Evolutionary conservation across 2,329 filamentous ascomycete species (phyloP), one percentile per base, ranked within the genome.

Genomic region (Colletotrichum sp.): DNA sequence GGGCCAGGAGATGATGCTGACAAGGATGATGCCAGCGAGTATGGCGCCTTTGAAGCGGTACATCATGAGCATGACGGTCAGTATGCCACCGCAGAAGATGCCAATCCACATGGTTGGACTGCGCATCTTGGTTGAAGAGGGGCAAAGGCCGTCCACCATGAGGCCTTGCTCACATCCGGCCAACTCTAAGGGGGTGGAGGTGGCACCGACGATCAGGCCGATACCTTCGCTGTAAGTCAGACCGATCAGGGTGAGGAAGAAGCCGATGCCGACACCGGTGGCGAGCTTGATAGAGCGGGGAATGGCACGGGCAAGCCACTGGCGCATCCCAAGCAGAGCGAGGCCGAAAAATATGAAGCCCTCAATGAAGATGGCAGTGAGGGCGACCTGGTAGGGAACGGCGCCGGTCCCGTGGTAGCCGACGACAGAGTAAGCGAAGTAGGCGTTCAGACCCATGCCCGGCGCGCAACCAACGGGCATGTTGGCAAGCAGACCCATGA

Each of bases 1-100:
- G 0, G 95, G 95, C 95, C 95, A 98, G 10, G 95, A 98, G 83
- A 97, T 95, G 84, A 98, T 93, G 78, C 93, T 95, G 72, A 98
- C 95, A 30, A 98, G 90, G 30, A 96, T 83, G 78, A 98, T 97
- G 49, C 95, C 95, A 44, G 92, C 90, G 80, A 98, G 96, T 80
- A 98, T 94, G 72, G 95, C 95, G 74, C 95, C 95, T 86, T 96
- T 96, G 84, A 98, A 92, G 24, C 95, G 93, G 84, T 95, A 98
- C 88, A 96, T 91, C 93, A 96, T 94, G 70, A 98, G 87, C 78
- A 97, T 86, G 36, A 93, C 93, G 1, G 95, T 98, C 65, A 98
- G 86, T 78, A 98, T 90, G 76, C 95, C 95, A 59, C 95, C 95
- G 79, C 94, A 95, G 88, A 98, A 97, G 80, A 98, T 96, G 49